Percentiles rank a stretch among this genome's conserved stretches.
These are phyloP conservation scores for Phaeoacremonium minimum DNA, from an alignment of 2,329 filamentous ascomycete genomes.

Conservation along the genomic window DNA sequence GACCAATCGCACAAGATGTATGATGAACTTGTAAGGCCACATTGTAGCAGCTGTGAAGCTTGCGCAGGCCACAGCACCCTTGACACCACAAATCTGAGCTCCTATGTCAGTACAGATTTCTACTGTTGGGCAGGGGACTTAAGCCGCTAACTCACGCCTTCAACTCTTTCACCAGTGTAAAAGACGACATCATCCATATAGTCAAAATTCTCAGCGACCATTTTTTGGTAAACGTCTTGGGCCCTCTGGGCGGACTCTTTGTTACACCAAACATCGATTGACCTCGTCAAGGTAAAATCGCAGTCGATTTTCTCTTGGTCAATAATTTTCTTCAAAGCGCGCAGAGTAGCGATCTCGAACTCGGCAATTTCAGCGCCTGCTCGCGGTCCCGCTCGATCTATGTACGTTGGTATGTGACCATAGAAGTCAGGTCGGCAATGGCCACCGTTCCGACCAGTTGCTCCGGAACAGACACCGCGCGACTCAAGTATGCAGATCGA, in stretches of 20 bases:
- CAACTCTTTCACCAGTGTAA: too few species aligned
- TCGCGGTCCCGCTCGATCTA: slow-evolving; percentile 2
- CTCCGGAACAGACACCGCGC: slow-evolving; percentile 26
- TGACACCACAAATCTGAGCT: slow-evolving; percentile 23
- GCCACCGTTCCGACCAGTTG: slow-evolving; percentile 26
- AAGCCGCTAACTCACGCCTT: too few species aligned
- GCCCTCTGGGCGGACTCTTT: slow-evolving; percentile 12
- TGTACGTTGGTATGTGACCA: slow-evolving; percentile 5
- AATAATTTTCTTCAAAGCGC: slow-evolving; percentile 35
- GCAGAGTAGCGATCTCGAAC: slow-evolving; percentile 38
- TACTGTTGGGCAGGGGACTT: neutral
- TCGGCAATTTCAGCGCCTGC: slow-evolving; percentile 46
- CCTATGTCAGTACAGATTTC: neutral
- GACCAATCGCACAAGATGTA: slow-evolving; percentile 14
- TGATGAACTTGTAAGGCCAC: slow-evolving; percentile 24
- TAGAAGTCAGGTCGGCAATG: slow-evolving; percentile 7
- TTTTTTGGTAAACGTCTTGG: slow-evolving; percentile 19
- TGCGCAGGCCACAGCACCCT: slow-evolving; percentile 24
- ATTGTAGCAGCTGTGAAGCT: slow-evolving; percentile 18
- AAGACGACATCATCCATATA: too few species aligned
- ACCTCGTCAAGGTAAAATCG: slow-evolving; percentile 32
- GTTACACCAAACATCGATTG: slow-evolving; percentile 28
- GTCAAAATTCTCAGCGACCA: slow-evolving; percentile 17
- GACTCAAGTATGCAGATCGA: slow-evolving; percentile 25
- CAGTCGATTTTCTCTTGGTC: slow-evolving; percentile 8